These are phyloP conservation scores for Diutina mesorugosa DNA, from an alignment of 1,139 yeast species.

Conservation along the genomic window DNA sequence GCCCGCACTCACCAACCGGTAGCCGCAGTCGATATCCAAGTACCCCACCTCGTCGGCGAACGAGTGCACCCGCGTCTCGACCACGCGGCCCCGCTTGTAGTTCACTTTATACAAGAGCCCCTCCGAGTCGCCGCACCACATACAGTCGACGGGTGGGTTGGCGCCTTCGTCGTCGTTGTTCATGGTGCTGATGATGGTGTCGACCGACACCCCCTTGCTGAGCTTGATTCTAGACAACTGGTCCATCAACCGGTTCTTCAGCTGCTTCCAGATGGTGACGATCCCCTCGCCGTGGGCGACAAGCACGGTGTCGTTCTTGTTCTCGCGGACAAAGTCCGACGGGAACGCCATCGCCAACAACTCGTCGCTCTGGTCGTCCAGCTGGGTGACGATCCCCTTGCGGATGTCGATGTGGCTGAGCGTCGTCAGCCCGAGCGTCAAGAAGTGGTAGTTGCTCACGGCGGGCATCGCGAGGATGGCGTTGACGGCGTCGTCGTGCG, in stretches of 20 bases:
- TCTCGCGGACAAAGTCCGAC: slow-evolving; percentile 30
- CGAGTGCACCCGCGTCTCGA: slow-evolving; percentile 59
- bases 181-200: slow-evolving; percentile 64
- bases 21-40: slow-evolving; percentile 69
- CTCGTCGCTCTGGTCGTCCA: slow-evolving; percentile 92
- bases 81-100: slow-evolving; percentile 47
- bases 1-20: slow-evolving; percentile 69
- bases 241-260: slow-evolving; percentile 55
- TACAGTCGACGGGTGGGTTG: slow-evolving; percentile 19
- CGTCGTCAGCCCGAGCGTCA: slow-evolving; percentile 76
- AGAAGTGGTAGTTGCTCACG: slow-evolving; percentile 66
- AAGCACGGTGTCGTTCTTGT: slow-evolving; percentile 47
- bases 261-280: slow-evolving; percentile 80
- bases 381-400: slow-evolving; percentile 47
- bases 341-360: slow-evolving; percentile 62
- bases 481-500: slow-evolving; percentile 70
- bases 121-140: slow-evolving; percentile 80
- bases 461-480: slow-evolving; percentile 57
- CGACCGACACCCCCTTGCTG: slow-evolving; percentile 63
- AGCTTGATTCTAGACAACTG: slow-evolving; percentile 73
- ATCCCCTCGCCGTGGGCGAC: slow-evolving; percentile 88
- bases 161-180: slow-evolving; percentile 33
- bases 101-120: slow-evolving; percentile 67
- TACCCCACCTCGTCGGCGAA: slow-evolving; percentile 50
- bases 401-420: slow-evolving; percentile 70